phyloP scores from a whole-genome alignment of 1,284 basidiomycete genomes.

The Bjerkandera adusta region DNA sequence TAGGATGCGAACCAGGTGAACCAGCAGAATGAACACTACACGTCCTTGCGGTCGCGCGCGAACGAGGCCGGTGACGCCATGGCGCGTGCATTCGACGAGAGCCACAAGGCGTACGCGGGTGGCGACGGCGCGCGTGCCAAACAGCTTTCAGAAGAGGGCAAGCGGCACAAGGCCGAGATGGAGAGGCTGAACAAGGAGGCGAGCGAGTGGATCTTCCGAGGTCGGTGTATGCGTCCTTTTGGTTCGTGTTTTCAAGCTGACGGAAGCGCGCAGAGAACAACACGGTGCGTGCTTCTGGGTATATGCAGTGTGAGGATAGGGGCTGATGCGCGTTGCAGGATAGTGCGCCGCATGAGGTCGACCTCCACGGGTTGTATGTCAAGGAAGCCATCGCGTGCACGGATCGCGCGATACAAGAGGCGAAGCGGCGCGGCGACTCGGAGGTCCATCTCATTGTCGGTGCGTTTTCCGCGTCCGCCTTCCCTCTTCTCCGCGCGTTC shows the following conservation, averaged over 20 bases:
- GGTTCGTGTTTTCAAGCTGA: not conserved
- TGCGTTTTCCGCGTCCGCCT: slow-evolving; percentile 32
- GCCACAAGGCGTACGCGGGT: slow-evolving; percentile 63
- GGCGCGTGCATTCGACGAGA: slow-evolving; percentile 64
- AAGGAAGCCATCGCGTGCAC: slow-evolving; percentile 83
- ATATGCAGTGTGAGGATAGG: not conserved
- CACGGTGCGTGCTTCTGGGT: slow-evolving; percentile 38
- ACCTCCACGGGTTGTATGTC: slow-evolving; percentile 91
- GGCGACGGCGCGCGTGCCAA: slow-evolving; percentile 84
- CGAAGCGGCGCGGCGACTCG: slow-evolving; percentile 60
- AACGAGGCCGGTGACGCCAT: slow-evolving; percentile 74
- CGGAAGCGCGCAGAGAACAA: slow-evolving; percentile 69
- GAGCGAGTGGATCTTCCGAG: slow-evolving; percentile 84
- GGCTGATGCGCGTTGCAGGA: slow-evolving; percentile 40
- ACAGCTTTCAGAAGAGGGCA: slow-evolving; percentile 81
- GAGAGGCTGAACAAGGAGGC: slow-evolving; percentile 84
- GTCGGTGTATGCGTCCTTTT: slow-evolving; percentile 36
- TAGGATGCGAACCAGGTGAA: slow-evolving; percentile 67
- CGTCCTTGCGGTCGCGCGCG: slow-evolving; percentile 67
- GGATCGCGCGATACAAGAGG: slow-evolving; percentile 69
- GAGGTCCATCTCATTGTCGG: slow-evolving; percentile 89
- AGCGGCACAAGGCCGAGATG: slow-evolving; percentile 80
- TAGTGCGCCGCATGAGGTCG: slow-evolving; percentile 72
- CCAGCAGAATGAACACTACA: slow-evolving; percentile 70
- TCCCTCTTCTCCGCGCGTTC: not conserved